Evolutionary conservation across 257 asterid genomes (phyloP).

Genomic region (Fraxinus excelsior): DNA sequence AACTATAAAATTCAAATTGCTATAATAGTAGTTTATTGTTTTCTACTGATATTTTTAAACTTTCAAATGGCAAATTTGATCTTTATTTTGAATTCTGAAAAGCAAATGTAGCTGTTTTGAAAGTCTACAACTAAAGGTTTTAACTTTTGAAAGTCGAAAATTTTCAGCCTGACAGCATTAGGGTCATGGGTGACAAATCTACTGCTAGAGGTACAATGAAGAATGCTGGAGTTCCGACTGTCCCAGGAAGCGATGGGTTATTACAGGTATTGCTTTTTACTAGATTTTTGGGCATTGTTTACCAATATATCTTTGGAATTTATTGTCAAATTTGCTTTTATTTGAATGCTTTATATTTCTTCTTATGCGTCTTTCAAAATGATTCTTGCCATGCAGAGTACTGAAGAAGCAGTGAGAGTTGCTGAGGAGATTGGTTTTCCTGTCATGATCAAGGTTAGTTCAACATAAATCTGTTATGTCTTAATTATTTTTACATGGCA

Average conservation of each 20-base stretch:
- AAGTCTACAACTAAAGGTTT: not conserved
- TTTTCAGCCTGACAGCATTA: conserved; percentile 91
- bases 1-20: conserved; percentile 4
- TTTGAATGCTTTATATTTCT: not conserved
- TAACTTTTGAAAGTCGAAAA: conserved; percentile 21
- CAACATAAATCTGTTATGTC: not conserved
- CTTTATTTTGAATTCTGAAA: conserved; percentile 13
- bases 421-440: conserved; percentile 91
- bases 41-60: conserved; percentile 14
- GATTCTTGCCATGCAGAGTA: conserved; percentile 53
- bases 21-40: not conserved
- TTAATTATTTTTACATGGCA: not conserved
- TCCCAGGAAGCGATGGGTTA: conserved; percentile 97
- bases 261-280: conserved; percentile 53
- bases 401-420: conserved; percentile 82
- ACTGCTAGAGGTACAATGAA: conserved; percentile 99
- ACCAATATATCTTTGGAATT: conserved; percentile 9
- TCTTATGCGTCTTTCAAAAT: conserved; percentile 15
- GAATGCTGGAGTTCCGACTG: conserved; percentile 99
- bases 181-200: conserved; percentile 98
- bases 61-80: conserved; percentile 5
- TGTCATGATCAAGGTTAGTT: conserved; percentile 94
- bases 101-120: not conserved
- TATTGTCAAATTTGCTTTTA: not conserved
- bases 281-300: conserved; percentile 12